Base-by-base conservation (phyloP, 2,329 filamentous ascomycete species). In the Phialophora macrospora region DNA sequence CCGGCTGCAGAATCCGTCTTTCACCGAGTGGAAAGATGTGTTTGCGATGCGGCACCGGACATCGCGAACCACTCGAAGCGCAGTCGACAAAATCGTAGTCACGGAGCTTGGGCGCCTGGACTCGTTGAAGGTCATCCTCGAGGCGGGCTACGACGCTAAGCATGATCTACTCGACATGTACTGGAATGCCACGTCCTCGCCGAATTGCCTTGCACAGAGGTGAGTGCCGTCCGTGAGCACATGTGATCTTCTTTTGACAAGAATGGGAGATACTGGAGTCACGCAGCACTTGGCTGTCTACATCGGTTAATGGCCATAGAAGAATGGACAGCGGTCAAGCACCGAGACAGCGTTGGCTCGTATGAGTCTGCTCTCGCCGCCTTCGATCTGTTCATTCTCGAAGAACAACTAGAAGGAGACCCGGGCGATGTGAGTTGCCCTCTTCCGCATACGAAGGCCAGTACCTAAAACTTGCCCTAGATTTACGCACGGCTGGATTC, bases 331-430 rank as follows among this genome's bases (percentile, higher is more conserved):
- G 83, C 83, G 61, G 71, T 91, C 60, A 78, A 49, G 75, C 78
- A 28, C 80, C 83, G 5, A 55, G 38, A n/a, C 22, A 60, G 17
- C 60, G 77, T 81, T 61, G 80, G 87, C 24, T 76, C 85, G 7
- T 81, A 97, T 22, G 67, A 69, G 41, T 54, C 34, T 28, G 46
- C 90, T 1, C 80, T 98, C 17, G 90, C 88, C 22, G 90, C 90
- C 14, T 96, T 96, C 76, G 95, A 98, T 77, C 85, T 98, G 78
- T 98, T 98, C 77, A 87, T 96, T 54, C 81, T 94, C 30, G 87
- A 90, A 70, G 89, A 90, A 62, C 84, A 87, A 20, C 82, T 84
- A 32, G 88, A 63, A 5, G 71, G 89, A n/a, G 92, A 96, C 74
- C 78, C 94, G 59, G 84, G 90, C 63, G 87, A 92, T 79, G 89